phyloP scores from a whole-genome alignment of 495 filamentous ascomycete species.

The Podospora comata region DNA sequence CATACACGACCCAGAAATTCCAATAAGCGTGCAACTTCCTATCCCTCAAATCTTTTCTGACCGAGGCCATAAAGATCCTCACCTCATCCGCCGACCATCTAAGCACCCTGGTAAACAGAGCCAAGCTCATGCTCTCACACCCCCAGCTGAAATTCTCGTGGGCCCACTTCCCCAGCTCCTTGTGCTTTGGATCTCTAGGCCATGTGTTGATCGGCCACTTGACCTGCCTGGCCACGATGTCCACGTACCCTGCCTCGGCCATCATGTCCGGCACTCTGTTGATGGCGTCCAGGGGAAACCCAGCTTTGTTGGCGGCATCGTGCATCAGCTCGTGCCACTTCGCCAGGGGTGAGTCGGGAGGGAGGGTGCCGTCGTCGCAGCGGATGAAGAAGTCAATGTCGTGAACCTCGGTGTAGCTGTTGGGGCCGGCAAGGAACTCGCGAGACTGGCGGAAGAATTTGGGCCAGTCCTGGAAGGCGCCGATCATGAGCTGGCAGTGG shows the following conservation, averaged over 20 bases:
- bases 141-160: constrained; percentile 17
- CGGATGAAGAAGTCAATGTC: constrained; percentile 29
- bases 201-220: constrained; percentile 26
- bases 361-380: constrained; percentile 17
- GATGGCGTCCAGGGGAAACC: constrained; percentile 12
- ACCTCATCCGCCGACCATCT: constrained; percentile 18
- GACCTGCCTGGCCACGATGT: constrained; percentile 18
- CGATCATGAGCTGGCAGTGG: constrained; percentile 46
- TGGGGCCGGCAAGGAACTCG: constrained; percentile 20
- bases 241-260: constrained; percentile 21
- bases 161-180: constrained; percentile 19
- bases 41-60: constrained; percentile 14
- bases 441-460: constrained; percentile 13
- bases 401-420: constrained; percentile 48
- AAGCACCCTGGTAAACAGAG: constrained; percentile 24
- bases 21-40: constrained; percentile 15
- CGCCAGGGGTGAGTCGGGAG: constrained; percentile 10
- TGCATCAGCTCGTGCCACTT: constrained; percentile 17
- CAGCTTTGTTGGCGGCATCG: constrained; percentile 9
- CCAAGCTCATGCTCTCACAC: constrained; percentile 21
- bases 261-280: constrained; percentile 18
- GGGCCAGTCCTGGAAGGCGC: constrained; percentile 48
- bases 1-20: constrained; percentile 17
- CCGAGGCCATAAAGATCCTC: not conserved
- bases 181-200: constrained; percentile 21